These are phyloP conservation scores for Westerdykella sp. DNA, from an alignment of 2,329 filamentous ascomycete species.

Conservation along the genomic window DNA sequence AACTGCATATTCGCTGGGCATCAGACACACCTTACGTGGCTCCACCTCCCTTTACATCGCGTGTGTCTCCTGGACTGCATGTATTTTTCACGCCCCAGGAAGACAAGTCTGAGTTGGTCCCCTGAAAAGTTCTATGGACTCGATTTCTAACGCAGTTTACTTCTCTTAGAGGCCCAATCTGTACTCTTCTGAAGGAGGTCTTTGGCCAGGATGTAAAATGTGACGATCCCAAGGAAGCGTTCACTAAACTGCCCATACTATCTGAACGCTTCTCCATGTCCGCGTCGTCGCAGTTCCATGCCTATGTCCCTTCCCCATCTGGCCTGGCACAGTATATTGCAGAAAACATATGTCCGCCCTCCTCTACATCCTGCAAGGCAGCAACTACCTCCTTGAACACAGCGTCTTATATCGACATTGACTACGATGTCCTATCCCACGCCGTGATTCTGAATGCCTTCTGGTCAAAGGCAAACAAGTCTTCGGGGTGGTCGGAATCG, in stretches of 20 bases:
- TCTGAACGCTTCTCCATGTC: slow-evolving; percentile 57
- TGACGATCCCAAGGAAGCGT: slow-evolving; percentile 49
- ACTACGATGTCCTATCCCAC: slow-evolving; percentile 65
- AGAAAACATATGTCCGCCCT: slow-evolving; percentile 46
- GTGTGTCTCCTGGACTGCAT: slow-evolving; percentile 74
- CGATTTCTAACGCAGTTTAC: not conserved
- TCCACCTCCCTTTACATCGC: slow-evolving; percentile 65
- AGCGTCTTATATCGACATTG: slow-evolving; percentile 66
- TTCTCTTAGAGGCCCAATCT: slow-evolving; percentile 40
- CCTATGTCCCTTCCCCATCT: slow-evolving; percentile 53
- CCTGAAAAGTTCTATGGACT: not conserved
- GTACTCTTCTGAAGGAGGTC: slow-evolving; percentile 50
- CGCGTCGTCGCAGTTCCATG: slow-evolving; percentile 64
- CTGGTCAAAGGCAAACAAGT: slow-evolving; percentile 44
- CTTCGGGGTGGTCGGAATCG: slow-evolving; percentile 43
- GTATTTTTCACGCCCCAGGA: slow-evolving; percentile 63
- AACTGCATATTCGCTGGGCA: slow-evolving; percentile 77
- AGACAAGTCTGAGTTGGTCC: slow-evolving; percentile 32
- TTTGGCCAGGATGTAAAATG: slow-evolving; percentile 56
- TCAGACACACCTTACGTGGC: slow-evolving; percentile 52
- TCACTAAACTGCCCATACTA: slow-evolving; percentile 53
- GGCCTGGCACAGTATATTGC: slow-evolving; percentile 51
- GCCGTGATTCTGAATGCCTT: slow-evolving; percentile 59
- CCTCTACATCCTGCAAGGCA: slow-evolving; percentile 46
- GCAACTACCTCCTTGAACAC: slow-evolving; percentile 43